Evolutionary conservation across 371 early-diverging fungal genomes (phyloP), one percentile per base, ranked within the genome.

Genomic region (Dichotomocladium elegans): DNA sequence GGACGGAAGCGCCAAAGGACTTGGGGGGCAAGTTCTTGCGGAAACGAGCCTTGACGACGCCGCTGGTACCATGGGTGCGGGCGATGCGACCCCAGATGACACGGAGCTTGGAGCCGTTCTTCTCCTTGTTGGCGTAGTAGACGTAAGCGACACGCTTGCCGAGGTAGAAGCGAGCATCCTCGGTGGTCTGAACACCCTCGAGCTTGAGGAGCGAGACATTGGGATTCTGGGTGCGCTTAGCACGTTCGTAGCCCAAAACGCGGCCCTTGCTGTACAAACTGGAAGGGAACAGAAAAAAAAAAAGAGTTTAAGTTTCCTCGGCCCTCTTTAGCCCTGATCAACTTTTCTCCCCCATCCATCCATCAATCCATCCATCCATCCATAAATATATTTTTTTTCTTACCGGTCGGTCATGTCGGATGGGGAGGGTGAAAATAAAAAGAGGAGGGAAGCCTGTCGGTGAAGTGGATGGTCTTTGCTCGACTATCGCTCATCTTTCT

Each of bases 221-320:
- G 72, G 88, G 88, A 78, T 86, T 82, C 80, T 90, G 88, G 81
- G 80, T 92, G 75, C 88, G 90, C 91, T 92, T 92, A 53, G 90
- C 80, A 73, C 96, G 94, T 79, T 88, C 85, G 91, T 75, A 93
- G 59, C 96, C 95, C 72, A 94, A 86, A 78, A 94, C 85, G 73
- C 94, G 92, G 77, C 91, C 98, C 83, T 95, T 94, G 79, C 89
- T 86, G 90, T 95, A 95, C 72, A 96, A 89, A 84, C 98, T 96
- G 79, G 12, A 15, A 25, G 61, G 34, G 17, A 50, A 53, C 47
- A 49, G 42, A 47, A 14, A 41, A 1, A 41, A 14, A 44, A 15
- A 27, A 24, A 28, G 41, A 5, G 7, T 15, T 10, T 41, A 7
- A 41, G n/a, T n/a, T n/a, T 55, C 55, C 58, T 50, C 51, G 51